Base-by-base conservation (phyloP, 192 early-diverging fungal genomes). In the Cetraspora pellucida region DNA sequence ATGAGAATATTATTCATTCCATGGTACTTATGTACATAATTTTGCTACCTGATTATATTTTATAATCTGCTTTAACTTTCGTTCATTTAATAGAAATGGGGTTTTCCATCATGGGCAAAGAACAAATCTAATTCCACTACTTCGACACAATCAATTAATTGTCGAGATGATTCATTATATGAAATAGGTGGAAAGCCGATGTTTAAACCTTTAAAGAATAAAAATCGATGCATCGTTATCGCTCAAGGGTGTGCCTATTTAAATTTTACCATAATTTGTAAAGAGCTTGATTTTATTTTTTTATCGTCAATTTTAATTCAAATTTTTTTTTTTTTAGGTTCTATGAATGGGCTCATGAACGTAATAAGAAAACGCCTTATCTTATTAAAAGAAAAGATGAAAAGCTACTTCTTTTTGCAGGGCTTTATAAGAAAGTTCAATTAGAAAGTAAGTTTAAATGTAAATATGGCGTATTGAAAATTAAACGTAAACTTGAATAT, bases 281-380 rank as follows among this genome's bases (percentile, higher is more conserved):
- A 37, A 37, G 7, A 2, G 37, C 1, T 2, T 28, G 8, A 27
- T 6, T 25, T 17, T 28, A 25, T 14, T 21, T 14, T 49, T 28
- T 25, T 59, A 25, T 30, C 10, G 16, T 43, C 43, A 6, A 10
- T 10, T 45, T 68, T 49, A 21, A 27, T 67, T 31, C 3, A n/a
- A 49, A 52, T 16, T 66, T 55, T 55, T 21, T 14, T 68, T 55
- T 19, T 17, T 63, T 9, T 76, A 86, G 87, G 16, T 89, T 88
- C 44, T 89, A 83, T 72, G 88, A 89, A 77, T 89, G 88, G 88
- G 57, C 82, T 27, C 81, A 80, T 49, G 79, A 82, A 19, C 82
- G 81, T 3, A 88, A 86, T 44, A 71, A 81, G n/a, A 77, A 80
- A 30, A 77, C 80, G 1, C 87, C 88, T 0, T 85, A 86, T 63